Conservation (phyloP, 2,329 filamentous ascomycete genomes). For the Clonostachys rosea region DNA sequence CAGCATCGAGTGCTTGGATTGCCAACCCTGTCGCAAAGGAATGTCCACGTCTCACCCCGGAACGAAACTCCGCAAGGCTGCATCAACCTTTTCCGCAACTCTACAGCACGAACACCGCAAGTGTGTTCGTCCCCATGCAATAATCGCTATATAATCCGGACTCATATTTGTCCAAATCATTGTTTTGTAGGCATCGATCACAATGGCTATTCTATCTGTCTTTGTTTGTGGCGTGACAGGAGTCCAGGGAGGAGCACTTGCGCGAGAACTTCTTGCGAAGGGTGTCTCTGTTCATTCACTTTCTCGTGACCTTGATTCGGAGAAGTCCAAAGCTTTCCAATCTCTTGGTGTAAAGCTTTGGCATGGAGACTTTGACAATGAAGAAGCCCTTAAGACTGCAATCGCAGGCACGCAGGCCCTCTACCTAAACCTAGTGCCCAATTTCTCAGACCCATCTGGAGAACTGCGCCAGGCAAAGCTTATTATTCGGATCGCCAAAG, state of each 20-base stretch:
- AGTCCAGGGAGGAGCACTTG: slow-evolving; percentile 27
- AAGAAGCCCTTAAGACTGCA: slow-evolving; percentile 16
- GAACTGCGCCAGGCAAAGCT: slow-evolving; percentile 19
- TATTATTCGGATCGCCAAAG: slow-evolving; percentile 28
- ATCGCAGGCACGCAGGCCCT: slow-evolving; percentile 19
- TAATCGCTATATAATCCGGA: too few species aligned
- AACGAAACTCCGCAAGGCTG: too few species aligned
- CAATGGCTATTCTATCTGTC: slow-evolving; percentile 2
- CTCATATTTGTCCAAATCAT: too few species aligned
- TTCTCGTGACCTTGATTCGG: slow-evolving; percentile 19
- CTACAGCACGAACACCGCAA: too few species aligned
- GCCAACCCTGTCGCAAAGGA: too few species aligned
- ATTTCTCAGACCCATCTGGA: slow-evolving; percentile 17
- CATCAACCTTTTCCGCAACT: too few species aligned
- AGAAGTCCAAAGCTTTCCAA: slow-evolving; percentile 17
- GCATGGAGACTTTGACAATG: slow-evolving; percentile 24
- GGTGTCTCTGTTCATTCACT: slow-evolving; percentile 23
- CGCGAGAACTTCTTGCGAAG: slow-evolving; percentile 20
- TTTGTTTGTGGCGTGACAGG: slow-evolving; percentile 35
- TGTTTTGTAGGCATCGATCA: too few species aligned
- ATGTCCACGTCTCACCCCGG: too few species aligned
- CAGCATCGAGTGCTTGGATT: too few species aligned
- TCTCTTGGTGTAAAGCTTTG: slow-evolving; percentile 23
- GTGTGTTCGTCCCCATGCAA: too few species aligned
- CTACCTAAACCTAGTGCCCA: slow-evolving; percentile 25